Evolutionary conservation across 2,329 filamentous ascomycete genomes (phyloP).

Genomic region (Hymenotorrendiella dingleyae): DNA sequence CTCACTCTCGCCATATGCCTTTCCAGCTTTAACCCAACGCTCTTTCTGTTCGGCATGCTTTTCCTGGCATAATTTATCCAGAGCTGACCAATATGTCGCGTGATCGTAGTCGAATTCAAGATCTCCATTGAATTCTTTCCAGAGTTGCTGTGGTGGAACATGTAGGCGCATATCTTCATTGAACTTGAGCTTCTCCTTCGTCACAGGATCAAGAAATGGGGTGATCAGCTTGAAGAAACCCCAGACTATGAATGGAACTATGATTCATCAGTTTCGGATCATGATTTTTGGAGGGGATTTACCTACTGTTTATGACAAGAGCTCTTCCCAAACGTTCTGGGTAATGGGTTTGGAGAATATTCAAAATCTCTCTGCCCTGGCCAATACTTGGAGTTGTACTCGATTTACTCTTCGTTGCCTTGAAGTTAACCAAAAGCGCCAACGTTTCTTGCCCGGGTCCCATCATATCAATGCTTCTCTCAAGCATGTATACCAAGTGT

Average conservation of each 20-base stretch:
- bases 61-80: constrained; percentile 65
- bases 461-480: constrained; percentile 83
- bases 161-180: constrained; percentile 85
- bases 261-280: constrained; percentile 13
- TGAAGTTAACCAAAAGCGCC: constrained; percentile 87
- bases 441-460: constrained; percentile 80
- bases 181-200: constrained; percentile 92
- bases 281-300: neutral
- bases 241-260: constrained; percentile 84
- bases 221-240: constrained; percentile 96
- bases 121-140: constrained; percentile 68
- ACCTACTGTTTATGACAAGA: constrained; percentile 78
- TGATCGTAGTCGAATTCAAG: constrained; percentile 93
- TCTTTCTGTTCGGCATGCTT: constrained; percentile 55
- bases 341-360: constrained; percentile 92
- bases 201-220: constrained; percentile 93
- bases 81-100: constrained; percentile 77
- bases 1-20: constrained; percentile 79
- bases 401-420: constrained; percentile 66
- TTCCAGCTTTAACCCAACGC: constrained; percentile 76
- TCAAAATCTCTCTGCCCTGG: constrained; percentile 75
- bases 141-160: constrained; percentile 76
- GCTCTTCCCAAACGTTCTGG: constrained; percentile 86
- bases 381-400: constrained; percentile 68
- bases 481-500: constrained; percentile 93